Evolutionary conservation across 495 filamentous ascomycete species (phyloP).

Genomic region (Aspergillus conjunctus): DNA sequence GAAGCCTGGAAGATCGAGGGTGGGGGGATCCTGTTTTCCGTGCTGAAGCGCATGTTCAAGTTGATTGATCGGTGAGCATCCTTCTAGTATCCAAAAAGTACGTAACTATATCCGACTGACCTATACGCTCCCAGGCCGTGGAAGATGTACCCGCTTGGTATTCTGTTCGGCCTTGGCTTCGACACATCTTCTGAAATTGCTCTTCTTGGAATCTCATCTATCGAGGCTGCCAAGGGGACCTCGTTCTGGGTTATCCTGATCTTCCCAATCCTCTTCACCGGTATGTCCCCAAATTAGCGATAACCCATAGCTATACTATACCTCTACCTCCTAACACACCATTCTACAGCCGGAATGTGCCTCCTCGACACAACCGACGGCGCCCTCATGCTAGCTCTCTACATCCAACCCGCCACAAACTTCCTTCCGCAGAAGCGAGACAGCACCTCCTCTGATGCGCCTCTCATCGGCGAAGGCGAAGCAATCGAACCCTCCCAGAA

Average conservation of each 20-base stretch:
- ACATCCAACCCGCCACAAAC: slow-evolving; percentile 63
- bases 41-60: slow-evolving; percentile 78
- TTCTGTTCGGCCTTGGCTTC: slow-evolving; percentile 92
- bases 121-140: slow-evolving; percentile 60
- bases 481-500: slow-evolving; percentile 37
- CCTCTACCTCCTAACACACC: neutral
- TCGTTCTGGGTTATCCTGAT: slow-evolving; percentile 94
- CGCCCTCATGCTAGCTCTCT: slow-evolving; percentile 92
- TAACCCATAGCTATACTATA: neutral
- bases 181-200: slow-evolving; percentile 96
- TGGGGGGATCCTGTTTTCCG: slow-evolving; percentile 67
- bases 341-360: slow-evolving; percentile 90
- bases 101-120: neutral
- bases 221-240: slow-evolving; percentile 82
- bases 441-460: slow-evolving; percentile 19
- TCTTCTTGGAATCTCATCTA: slow-evolving; percentile 82
- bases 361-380: slow-evolving; percentile 88
- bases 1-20: slow-evolving; percentile 71
- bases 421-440: slow-evolving; percentile 43
- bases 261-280: slow-evolving; percentile 87
- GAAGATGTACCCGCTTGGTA: slow-evolving; percentile 94
- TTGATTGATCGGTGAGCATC: slow-evolving; percentile 67
- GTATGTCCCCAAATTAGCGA: slow-evolving; percentile 41
- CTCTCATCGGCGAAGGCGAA: slow-evolving; percentile 23
- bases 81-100: neutral